Evolutionary conservation across 1,139 yeast species (phyloP), one percentile per base, ranked within the genome.

Genomic region (Lodderomyces jiufengensis): DNA sequence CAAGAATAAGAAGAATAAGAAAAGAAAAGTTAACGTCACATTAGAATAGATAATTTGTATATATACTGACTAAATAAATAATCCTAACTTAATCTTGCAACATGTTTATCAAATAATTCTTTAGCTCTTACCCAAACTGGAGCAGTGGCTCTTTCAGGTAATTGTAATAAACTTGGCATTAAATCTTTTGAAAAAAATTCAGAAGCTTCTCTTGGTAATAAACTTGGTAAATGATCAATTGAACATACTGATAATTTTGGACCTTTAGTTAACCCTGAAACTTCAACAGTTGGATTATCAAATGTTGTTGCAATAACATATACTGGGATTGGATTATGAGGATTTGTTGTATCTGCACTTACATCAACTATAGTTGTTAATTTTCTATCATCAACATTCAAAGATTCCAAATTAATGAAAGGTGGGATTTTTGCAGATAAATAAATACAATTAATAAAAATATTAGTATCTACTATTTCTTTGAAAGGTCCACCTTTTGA

Each of bases 301-400:
- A 92, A 92, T 10, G 84, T 90, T 23, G 98, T 92, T 39, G 95
- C 95, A 48, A 86, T 72, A 24, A 78, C 71, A 63, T 92, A 94
- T 39, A 92, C 92, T 46, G 98, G 98, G 45, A 92, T 78, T 43
- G 98, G 98, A 67, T 92, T 92, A 70, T 88, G 94, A 42, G 97
- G 97, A 63, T 92, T 94, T 39, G 98, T 92, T 35, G 97, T 92
- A 65, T 94, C 98, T 41, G 98, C 98, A 40, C 96, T 86, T 40
- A 92, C 98, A 61, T 92, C 98, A 36, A 92, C 97, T 46, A 94
- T 87, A 14, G 94, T 86, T 60, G 92, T 81, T 57, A 92, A 76
- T 49, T 75, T 81, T 77, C 98, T 85, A 42, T 66, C 63, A 24
- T 61, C 55, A 39, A 61, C 64, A 64, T 84, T 84, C 59, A 92